A percentile compares a stretch with the other conserved stretches of the same genome.
phyloP scores from a whole-genome alignment of 345 rosid genomes.

The Citrus unshiu region DNA sequence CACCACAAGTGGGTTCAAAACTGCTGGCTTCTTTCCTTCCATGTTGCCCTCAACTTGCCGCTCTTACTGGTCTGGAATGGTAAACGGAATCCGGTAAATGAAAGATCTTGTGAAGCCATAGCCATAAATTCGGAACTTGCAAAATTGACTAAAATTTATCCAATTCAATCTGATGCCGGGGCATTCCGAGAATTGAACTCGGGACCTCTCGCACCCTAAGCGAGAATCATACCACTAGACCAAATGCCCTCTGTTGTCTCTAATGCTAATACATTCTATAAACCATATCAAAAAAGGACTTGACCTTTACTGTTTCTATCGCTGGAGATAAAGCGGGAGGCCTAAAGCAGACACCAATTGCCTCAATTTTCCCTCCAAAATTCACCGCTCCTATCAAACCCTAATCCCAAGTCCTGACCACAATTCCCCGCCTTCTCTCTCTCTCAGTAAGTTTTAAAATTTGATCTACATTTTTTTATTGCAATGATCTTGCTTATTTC shows the following conservation, averaged over 20 bases:
- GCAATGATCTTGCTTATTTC: background rate
- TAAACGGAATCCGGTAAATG: rapidly evolving
- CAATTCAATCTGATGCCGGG: background rate
- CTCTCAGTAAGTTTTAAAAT: background rate
- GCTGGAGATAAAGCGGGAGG: background rate
- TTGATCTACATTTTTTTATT: background rate
- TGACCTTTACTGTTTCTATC: background rate
- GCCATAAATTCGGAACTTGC: no score
- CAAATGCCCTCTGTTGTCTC: constrained; percentile 47
- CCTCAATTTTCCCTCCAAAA: constrained; percentile 44
- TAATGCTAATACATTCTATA: rapidly evolving
- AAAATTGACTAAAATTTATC: background rate
- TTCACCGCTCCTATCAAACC: background rate
- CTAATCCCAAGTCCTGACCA: constrained; percentile 4
- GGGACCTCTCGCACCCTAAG: constrained; percentile 98
- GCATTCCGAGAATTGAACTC: constrained; percentile 92
- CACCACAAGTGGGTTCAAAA: no score
- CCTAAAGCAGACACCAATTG: background rate
- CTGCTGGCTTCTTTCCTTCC: no score
- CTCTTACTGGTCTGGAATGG: no score
- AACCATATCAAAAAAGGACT: rapidly evolving
- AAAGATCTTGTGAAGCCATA: no score
- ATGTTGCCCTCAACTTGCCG: no score
- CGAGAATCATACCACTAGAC: constrained; percentile 94
- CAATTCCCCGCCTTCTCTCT: background rate